Evolutionary conservation across 495 filamentous ascomycete species (phyloP), one percentile per base, ranked within the genome.

Genomic region (Penicillium verhagenii): DNA sequence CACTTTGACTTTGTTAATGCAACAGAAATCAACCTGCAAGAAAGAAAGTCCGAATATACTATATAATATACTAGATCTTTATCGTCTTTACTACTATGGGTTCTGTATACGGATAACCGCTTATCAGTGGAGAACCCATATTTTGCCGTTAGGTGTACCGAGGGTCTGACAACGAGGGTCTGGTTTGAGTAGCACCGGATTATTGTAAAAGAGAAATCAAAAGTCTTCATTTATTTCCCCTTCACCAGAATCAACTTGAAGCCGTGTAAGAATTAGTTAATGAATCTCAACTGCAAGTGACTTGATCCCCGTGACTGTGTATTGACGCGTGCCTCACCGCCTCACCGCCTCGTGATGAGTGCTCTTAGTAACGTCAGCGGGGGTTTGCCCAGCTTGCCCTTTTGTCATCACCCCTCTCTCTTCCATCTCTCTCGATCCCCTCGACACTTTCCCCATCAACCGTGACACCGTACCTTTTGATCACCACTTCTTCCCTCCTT

Each of bases 331-430:
- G 64, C 61, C 62, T 53, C 39, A 43, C 39, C 18, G 39, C 39
- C 48, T 72, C 65, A 71, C 72, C 71, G 71, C 70, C 71, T 59
- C 64, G 61, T 63, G 68, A 50, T 71, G 53, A n/a, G 55, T 60
- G 54, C 59, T 42, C 45, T 49, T 57, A 64, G 56, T 66, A 65
- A 60, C 62, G 60, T 67, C 60, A 69, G 66, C 64, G 64, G 66
- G 64, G 63, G 52, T 56, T 57, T 28, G 23, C 42, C 33, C 40
- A 44, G 40, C 21, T 44, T 56, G n/a, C n/a, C 63, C 56, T 61
- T 63, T 64, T 63, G 65, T 66, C 66, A 68, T 70, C 62, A 50
- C 47, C 39, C 52, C 58, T 51, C 49, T 52, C 63, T 53, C 56
- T 50, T 58, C 56, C 57, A 40, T 55, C 50, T 59, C 40, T 26